Evolutionary conservation across 2,329 filamentous ascomycete genomes (phyloP), one percentile per base, ranked within the genome.

Genomic region (Camptophora hylomeconis): DNA sequence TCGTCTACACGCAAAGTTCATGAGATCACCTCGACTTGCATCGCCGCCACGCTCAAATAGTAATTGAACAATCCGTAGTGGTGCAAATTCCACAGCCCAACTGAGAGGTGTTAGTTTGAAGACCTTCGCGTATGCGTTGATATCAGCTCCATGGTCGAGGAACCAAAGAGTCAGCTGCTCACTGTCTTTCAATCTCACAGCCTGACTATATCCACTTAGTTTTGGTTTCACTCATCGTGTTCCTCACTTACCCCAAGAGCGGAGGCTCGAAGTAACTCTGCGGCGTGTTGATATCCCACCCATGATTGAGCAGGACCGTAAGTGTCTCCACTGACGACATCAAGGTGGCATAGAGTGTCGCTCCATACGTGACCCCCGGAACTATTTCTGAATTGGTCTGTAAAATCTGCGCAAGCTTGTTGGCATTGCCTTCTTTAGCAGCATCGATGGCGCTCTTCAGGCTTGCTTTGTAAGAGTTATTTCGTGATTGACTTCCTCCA

Each of bases 261-360:
- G 20, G 20, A n/a, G 20, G 20, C n/a, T 23, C 20, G n/a, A 11
- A 11, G 14, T 23, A 23, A 23, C 20, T 23, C 20, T 23, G 20
- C 11, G 20, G 20, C 11, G 8, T 23, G 14, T 23, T 23, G 8
- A 23, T 23, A 23, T 23, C 20, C 20, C 20, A 23, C 20, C 20
- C 20, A 23, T 23, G 11, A n/a, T 23, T 13, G 20, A 23, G 20
- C 13, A 22, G 17, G 26, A 24, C 32, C 30, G 14, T 37, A 37
- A 12, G 29, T 33, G 21, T 40, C 37, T 13, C 28, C 30, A 13
- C 28, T 30, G 20, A 23, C 20, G 11, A 11, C n/a, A 13, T 11
- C 14, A 11, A n/a, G 20, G 20, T 11, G n/a, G 20, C 20, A 23
- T 11, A 13, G 11, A 23, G 14, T n/a, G 20, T 13, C 11, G 14